phyloP scores from a whole-genome alignment of 2,329 filamentous ascomycete species.

The Sclerotinia trifoliorum region DNA sequence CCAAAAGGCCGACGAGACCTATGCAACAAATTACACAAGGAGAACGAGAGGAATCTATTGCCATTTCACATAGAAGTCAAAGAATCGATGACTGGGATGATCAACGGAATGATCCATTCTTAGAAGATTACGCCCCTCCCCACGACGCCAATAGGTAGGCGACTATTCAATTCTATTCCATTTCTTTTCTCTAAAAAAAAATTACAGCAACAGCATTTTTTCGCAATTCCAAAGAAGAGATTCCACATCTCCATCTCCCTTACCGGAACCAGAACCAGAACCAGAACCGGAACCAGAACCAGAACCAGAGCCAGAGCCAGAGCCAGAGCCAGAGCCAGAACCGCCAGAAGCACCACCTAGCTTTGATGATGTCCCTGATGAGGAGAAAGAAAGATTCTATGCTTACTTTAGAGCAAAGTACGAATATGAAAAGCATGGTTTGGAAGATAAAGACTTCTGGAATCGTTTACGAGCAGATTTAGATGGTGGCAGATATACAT shows the following conservation, averaged over 20 bases:
- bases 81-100: conserved; percentile 23
- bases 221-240: not conserved
- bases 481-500: conserved; percentile 23
- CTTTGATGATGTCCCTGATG: not conserved
- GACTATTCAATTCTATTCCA: not conserved
- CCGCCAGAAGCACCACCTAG: no score
- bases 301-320: not conserved
- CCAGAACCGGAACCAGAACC: not conserved
- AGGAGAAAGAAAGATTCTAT: conserved; percentile 2
- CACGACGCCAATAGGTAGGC: conserved; percentile 22
- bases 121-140: not conserved
- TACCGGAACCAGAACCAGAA: no score
- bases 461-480: conserved; percentile 10
- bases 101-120: conserved; percentile 1
- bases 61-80: not conserved
- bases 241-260: not conserved
- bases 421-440: not conserved
- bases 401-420: not conserved
- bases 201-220: not conserved
- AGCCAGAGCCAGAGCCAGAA: not conserved
- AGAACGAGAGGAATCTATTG: conserved; percentile 25
- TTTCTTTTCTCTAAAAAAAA: conserved; percentile 13
- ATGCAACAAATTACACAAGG: conserved; percentile 21
- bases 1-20: conserved; percentile 22
- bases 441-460: not conserved